phyloP scores from a whole-genome alignment of 2,329 filamentous ascomycete genomes.

The Colletotrichum sp. region DNA sequence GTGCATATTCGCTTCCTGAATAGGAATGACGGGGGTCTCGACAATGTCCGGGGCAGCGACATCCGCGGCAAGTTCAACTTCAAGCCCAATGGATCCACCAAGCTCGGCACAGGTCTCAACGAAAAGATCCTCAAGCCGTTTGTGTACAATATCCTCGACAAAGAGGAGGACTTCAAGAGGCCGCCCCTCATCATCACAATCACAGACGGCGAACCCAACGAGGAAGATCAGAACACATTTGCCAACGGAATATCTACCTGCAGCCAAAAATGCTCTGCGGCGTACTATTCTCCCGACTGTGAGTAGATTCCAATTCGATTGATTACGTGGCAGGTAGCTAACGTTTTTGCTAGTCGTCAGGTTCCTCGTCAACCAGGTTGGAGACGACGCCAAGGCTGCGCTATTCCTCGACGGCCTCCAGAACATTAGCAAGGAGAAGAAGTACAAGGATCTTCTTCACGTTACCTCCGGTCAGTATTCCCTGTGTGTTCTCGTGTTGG shows the following conservation, averaged over 20 bases:
- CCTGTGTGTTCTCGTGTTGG: accelerated
- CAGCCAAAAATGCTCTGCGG: neutral
- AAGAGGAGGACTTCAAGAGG: neutral
- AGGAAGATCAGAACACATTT: neutral
- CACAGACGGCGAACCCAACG: neutral
- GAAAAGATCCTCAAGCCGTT: neutral
- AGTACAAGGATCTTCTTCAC: neutral
- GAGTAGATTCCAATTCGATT: accelerated
- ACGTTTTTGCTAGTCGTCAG: neutral
- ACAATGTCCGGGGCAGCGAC: neutral
- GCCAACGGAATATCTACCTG: neutral
- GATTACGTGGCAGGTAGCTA: neutral
- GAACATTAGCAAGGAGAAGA: neutral
- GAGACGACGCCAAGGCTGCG: neutral
- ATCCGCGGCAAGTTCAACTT: neutral
- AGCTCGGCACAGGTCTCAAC: neutral
- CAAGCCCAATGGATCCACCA: neutral
- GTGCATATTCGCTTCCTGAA: neutral
- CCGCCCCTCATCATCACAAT: neutral
- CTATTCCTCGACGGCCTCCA: neutral
- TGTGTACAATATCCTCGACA: neutral
- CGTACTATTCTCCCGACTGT: neutral
- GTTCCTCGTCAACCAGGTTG: neutral
- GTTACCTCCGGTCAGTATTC: neutral
- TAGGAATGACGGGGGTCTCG: neutral